Conservation (phyloP, 208 protist genomes). For the Leishmania tropica region DNA sequence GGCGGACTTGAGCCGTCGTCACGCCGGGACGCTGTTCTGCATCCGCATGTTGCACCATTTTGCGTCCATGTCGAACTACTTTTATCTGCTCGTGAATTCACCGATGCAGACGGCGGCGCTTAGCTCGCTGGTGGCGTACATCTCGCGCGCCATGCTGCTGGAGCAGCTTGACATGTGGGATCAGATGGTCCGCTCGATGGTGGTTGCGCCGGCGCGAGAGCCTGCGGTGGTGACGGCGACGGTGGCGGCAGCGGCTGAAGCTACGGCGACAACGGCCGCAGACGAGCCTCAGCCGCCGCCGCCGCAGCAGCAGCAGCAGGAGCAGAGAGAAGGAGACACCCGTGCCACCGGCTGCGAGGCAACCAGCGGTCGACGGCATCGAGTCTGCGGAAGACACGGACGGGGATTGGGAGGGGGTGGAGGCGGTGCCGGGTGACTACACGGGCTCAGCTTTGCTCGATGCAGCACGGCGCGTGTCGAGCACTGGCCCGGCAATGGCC, state of each 20-base stretch:
- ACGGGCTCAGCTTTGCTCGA: background rate
- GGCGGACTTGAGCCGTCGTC: conserved; percentile 22
- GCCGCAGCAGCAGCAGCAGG: too few relatives aligned
- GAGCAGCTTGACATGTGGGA: conserved; percentile 39
- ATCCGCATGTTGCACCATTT: conserved; percentile 51
- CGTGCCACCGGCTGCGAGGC: background rate
- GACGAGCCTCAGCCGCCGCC: too few relatives aligned
- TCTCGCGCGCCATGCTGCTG: conserved; percentile 36
- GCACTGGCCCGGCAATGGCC: background rate
- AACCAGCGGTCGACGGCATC: too few relatives aligned
- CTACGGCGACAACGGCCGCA: background rate
- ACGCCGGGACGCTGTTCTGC: conserved; percentile 56
- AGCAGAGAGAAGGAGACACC: background rate
- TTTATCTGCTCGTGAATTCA: conserved; percentile 63
- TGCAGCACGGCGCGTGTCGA: background rate
- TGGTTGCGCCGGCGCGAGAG: conserved; percentile 17
- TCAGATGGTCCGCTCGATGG: conserved; percentile 29
- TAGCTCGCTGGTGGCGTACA: conserved; percentile 45
- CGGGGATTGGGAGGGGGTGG: background rate
- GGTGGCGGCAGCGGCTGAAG: background rate
- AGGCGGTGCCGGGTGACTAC: background rate
- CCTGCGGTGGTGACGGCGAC: background rate
- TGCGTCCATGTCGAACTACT: conserved; percentile 43
- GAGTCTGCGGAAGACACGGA: background rate
- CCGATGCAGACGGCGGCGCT: conserved; percentile 64